Evolutionary conservation across 1,139 yeast genomes (phyloP).

Genomic region (Taphrina confusa): DNA sequence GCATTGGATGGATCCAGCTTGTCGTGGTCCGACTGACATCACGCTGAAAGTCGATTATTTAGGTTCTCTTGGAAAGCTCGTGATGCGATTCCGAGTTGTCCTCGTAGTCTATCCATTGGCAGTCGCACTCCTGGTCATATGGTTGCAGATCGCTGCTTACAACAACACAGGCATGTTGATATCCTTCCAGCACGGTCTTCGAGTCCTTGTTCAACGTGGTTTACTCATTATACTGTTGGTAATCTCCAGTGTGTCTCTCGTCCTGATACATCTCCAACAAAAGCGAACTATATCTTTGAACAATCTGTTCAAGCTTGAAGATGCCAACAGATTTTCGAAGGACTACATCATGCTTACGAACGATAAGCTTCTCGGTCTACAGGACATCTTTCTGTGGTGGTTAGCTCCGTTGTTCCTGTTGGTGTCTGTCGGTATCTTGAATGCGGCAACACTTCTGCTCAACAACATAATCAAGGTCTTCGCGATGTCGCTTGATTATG

Average conservation of each 20-base stretch:
- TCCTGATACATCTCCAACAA: slow-evolving; percentile 37
- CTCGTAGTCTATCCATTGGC: slow-evolving; percentile 46
- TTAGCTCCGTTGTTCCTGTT: slow-evolving; percentile 61
- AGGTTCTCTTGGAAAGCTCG: slow-evolving; percentile 47
- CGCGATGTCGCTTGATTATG: neutral
- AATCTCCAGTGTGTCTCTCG: slow-evolving; percentile 51
- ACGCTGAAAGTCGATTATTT: slow-evolving; percentile 46
- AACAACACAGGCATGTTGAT: slow-evolving; percentile 52
- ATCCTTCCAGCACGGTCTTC: slow-evolving; percentile 55
- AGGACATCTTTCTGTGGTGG: slow-evolving; percentile 58
- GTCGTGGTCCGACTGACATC: slow-evolving; percentile 41
- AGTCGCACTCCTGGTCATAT: slow-evolving; percentile 42
- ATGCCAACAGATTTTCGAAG: neutral
- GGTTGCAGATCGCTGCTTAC: slow-evolving; percentile 43
- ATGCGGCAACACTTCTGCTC: slow-evolving; percentile 21
- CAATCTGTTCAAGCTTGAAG: neutral
- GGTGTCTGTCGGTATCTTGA: slow-evolving; percentile 56
- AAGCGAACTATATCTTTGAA: slow-evolving; percentile 18
- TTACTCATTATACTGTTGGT: slow-evolving; percentile 42
- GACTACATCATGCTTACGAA: slow-evolving; percentile 9
- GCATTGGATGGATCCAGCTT: slow-evolving; percentile 46
- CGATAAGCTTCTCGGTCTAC: slow-evolving; percentile 60
- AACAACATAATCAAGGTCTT: neutral
- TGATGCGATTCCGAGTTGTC: slow-evolving; percentile 46
- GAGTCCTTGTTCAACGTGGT: slow-evolving; percentile 45